Percentiles rank a stretch among this genome's conserved stretches.
Evolutionary conservation across 169 alveolate genomes (phyloP).

Genomic region (Neospora caninum): DNA sequence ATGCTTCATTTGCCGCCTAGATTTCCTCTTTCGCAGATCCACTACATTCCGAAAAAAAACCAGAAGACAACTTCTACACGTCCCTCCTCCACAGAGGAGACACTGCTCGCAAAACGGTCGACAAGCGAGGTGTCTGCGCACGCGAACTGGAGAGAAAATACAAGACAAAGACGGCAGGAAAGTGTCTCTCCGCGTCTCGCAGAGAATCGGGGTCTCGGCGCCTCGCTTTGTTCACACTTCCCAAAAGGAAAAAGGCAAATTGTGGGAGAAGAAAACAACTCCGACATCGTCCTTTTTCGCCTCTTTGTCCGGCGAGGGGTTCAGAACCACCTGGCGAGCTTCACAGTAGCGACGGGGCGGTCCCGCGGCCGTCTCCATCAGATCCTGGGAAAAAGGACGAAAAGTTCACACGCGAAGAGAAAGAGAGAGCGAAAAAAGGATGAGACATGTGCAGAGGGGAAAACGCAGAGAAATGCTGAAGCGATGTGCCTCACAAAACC

Average conservation of each 20-base stretch:
- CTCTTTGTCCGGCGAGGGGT: not conserved
- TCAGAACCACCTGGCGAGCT: not conserved
- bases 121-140: too few relatives aligned
- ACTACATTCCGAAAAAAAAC: too few relatives aligned
- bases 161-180: too few relatives aligned
- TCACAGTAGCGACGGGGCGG: constrained; percentile 29
- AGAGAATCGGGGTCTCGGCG: not conserved
- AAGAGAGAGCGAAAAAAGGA: not conserved
- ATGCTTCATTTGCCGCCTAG: too few relatives aligned
- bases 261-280: constrained; percentile 16
- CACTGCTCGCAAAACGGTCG: too few relatives aligned
- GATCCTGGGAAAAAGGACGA: not conserved
- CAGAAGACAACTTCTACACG: too few relatives aligned
- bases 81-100: too few relatives aligned
- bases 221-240: not conserved
- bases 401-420: not conserved
- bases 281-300: not conserved
- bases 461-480: too few relatives aligned
- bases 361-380: constrained; percentile 18
- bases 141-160: too few relatives aligned
- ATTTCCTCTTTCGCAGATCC: too few relatives aligned
- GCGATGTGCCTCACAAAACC: too few relatives aligned
- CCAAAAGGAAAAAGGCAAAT: constrained; percentile 9
- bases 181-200: too few relatives aligned
- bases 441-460: not conserved